Percentiles rank a stretch among this genome's conserved stretches.
phyloP scores from a whole-genome alignment of 108 stramenopile species.

The Licmophora abbreviata region DNA sequence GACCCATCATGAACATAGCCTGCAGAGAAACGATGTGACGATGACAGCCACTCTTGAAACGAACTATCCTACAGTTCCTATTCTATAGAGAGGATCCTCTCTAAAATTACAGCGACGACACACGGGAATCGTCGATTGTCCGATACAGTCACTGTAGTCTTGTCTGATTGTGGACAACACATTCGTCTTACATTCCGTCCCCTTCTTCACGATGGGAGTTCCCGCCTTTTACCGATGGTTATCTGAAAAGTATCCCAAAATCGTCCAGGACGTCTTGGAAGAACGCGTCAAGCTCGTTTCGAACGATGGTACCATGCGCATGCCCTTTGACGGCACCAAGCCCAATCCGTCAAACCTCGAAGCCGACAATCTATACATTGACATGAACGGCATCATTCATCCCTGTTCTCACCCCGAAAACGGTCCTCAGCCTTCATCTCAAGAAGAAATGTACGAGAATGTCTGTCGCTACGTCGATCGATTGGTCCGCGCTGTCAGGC shows the following conservation, averaged over 20 bases:
- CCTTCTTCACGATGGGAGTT: conserved; percentile 54
- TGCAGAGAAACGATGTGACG: no score
- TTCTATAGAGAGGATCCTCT: no score
- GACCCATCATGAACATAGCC: no score
- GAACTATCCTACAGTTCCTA: no score
- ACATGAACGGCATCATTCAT: conserved; percentile 99
- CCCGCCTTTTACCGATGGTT: conserved; percentile 99
- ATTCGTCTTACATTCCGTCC: no score
- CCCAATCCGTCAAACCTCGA: conserved; percentile 91
- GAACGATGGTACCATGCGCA: conserved; percentile 40
- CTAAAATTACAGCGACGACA: no score
- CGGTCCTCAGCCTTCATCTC: conserved; percentile 82
- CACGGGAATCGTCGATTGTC: no score
- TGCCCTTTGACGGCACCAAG: conserved; percentile 77
- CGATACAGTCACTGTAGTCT: no score
- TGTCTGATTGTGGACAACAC: no score
- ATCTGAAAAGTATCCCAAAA: conserved; percentile 97
- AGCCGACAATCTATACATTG: conserved; percentile 95
- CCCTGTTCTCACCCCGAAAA: conserved; percentile 96
- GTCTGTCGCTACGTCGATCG: conserved; percentile 89
- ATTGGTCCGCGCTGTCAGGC: conserved; percentile 72
- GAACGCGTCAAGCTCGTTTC: conserved; percentile 72
- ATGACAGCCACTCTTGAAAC: no score
- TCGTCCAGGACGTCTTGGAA: conserved; percentile 88
- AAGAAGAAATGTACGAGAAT: conserved; percentile 97